phyloP scores from a whole-genome alignment of 2,329 filamentous ascomycete genomes.

The Aaosphaeria pasadenensis region DNA sequence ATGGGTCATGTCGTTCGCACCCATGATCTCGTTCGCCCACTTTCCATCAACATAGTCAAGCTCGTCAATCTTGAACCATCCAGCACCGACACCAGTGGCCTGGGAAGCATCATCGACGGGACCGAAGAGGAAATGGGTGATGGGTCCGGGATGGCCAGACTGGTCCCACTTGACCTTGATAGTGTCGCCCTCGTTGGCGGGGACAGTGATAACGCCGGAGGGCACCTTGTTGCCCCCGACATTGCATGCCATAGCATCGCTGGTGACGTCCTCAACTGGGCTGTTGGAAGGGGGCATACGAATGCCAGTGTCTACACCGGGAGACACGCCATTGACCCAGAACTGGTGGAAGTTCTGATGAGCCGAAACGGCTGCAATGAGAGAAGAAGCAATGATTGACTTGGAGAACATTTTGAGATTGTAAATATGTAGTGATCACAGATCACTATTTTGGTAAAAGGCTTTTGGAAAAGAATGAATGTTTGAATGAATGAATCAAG shows the following conservation, averaged over 20 bases:
- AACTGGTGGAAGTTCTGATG: constrained; percentile 32
- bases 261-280: constrained; percentile 30
- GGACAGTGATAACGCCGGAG: constrained; percentile 24
- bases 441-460: constrained; percentile 2
- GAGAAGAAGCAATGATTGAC: constrained; percentile 19
- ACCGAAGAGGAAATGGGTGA: constrained; percentile 33
- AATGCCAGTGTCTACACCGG: constrained; percentile 30
- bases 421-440: constrained; percentile 4
- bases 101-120: constrained; percentile 55
- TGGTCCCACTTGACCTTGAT: constrained; percentile 33
- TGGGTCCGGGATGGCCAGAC: constrained; percentile 33
- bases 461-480: too few species aligned
- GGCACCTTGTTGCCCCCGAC: constrained; percentile 26
- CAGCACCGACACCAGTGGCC: constrained; percentile 26
- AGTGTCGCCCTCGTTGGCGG: constrained; percentile 23
- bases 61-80: constrained; percentile 39
- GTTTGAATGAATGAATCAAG: too few species aligned
- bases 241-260: constrained; percentile 33
- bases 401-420: constrained; percentile 29
- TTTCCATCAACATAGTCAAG: constrained; percentile 22
- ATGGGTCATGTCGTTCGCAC: constrained; percentile 34
- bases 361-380: constrained; percentile 26
- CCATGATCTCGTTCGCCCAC: constrained; percentile 36
- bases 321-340: constrained; percentile 27
- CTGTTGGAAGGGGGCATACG: constrained; percentile 33